Conservation (phyloP, 441 rosid genomes). For the Bruguiera hainesii region DNA sequence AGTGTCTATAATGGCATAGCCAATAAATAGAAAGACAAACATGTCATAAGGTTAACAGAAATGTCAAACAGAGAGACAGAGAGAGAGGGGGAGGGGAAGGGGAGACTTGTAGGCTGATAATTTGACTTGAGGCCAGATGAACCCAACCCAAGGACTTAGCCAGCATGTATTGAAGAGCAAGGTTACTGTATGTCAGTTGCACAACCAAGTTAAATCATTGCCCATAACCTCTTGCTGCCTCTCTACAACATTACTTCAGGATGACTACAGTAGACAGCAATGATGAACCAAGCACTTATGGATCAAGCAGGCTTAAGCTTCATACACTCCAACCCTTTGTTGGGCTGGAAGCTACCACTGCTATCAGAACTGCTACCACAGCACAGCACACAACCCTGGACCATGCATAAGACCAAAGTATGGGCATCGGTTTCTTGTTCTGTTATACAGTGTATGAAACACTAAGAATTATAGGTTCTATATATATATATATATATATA, state of each 20-base stretch:
- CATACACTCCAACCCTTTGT: constrained; percentile 99
- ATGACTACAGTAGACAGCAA: constrained; percentile 6
- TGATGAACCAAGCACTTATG: constrained; percentile 49
- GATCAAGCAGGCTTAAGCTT: constrained; percentile 97
- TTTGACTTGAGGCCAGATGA: no score
- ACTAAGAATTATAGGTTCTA: background rate
- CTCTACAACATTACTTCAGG: background rate
- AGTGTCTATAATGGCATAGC: no score
- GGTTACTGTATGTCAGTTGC: no score
- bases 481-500: background rate
- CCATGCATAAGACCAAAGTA: constrained; percentile 11
- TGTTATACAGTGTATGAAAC: background rate
- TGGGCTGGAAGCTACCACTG: constrained; percentile 98
- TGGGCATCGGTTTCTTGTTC: constrained; percentile 11
- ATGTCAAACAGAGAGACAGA: no score
- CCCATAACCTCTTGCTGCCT: background rate
- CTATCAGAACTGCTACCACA: constrained; percentile 76
- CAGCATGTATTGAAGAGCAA: no score
- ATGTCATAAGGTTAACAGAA: no score
- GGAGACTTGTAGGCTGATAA: no score
- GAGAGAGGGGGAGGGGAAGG: no score
- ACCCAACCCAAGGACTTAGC: no score
- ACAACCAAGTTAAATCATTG: background rate
- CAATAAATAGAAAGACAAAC: no score
- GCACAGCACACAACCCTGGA: constrained; percentile 80